phyloP scores from a whole-genome alignment of 2,329 filamentous ascomycete species.

The Epicoccum nigrum region DNA sequence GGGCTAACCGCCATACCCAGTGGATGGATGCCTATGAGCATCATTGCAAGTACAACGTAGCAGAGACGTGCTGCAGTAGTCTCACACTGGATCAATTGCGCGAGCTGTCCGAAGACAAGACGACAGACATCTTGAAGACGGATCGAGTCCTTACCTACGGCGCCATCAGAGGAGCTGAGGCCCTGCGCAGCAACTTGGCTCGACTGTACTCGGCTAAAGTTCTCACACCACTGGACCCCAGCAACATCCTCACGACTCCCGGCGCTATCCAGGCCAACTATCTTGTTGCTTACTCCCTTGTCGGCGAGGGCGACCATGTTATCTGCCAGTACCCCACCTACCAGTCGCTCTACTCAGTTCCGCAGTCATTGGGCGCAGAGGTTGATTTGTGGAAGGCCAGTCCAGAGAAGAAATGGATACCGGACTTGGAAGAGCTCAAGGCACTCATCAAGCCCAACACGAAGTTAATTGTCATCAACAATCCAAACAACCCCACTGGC shows the following conservation, averaged over 20 bases:
- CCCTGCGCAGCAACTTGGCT: constrained; percentile 69
- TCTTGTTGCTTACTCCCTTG: constrained; percentile 73
- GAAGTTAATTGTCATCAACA: constrained; percentile 74
- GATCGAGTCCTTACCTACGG: constrained; percentile 73
- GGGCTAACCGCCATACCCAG: constrained; percentile 40
- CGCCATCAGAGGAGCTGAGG: constrained; percentile 70
- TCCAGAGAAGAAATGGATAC: constrained; percentile 68
- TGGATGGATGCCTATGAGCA: constrained; percentile 64
- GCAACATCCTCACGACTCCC: constrained; percentile 76
- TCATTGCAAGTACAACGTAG: constrained; percentile 68
- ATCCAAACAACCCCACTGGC: constrained; percentile 84
- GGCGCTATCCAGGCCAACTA: constrained; percentile 89
- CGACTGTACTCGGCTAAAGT: constrained; percentile 66
- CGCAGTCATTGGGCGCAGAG: constrained; percentile 74
- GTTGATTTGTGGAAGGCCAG: constrained; percentile 77
- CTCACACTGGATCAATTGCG: constrained; percentile 72
- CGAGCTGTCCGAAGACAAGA: constrained; percentile 63
- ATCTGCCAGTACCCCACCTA: constrained; percentile 85
- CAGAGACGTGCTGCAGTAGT: constrained; percentile 81
- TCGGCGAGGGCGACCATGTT: constrained; percentile 79
- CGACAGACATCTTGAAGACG: constrained; percentile 55
- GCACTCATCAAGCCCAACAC: constrained; percentile 70
- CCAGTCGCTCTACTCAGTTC: constrained; percentile 80
- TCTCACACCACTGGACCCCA: constrained; percentile 54
- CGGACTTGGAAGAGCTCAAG: constrained; percentile 70